Conservation (phyloP, 768 basidiomycete genomes). For the Phylloporus arenicola region DNA sequence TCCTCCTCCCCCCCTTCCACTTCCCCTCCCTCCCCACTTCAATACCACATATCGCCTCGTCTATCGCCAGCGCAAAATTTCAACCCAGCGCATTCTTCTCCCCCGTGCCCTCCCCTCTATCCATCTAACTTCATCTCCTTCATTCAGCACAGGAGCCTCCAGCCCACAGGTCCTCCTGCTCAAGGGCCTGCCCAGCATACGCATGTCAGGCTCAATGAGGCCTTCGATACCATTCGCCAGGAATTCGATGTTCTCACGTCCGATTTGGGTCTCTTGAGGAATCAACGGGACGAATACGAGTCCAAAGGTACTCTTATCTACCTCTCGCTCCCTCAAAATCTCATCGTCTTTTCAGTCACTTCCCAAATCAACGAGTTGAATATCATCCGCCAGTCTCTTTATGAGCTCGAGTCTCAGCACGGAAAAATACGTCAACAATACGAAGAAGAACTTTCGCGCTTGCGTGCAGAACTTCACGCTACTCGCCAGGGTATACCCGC, state of each 20-base stretch:
- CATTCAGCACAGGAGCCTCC: conserved; percentile 47
- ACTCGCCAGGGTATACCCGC: conserved; percentile 38
- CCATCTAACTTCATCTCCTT: conserved; percentile 14
- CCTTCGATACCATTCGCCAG: conserved; percentile 73
- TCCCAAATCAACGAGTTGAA: conserved; percentile 87
- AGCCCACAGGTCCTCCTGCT: conserved; percentile 45
- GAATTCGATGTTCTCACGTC: conserved; percentile 76
- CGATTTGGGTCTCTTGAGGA: conserved; percentile 63
- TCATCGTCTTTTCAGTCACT: conserved; percentile 44
- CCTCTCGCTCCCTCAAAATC: conserved; percentile 1
- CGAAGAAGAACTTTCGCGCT: conserved; percentile 74
- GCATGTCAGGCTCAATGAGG: conserved; percentile 58
- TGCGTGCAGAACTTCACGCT: conserved; percentile 63
- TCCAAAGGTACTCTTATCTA: conserved; percentile 54
- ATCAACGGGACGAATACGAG: conserved; percentile 87
- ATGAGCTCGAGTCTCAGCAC: conserved; percentile 88
- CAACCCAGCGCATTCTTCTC: conserved; percentile 1
- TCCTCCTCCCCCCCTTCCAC: neutral
- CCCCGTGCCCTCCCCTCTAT: neutral
- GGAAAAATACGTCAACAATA: conserved; percentile 81
- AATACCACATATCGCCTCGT: neutral
- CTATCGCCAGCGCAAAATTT: conserved; percentile 23
- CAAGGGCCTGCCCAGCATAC: conserved; percentile 38
- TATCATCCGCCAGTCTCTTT: conserved; percentile 82
- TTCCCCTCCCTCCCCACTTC: neutral